Conservation (phyloP, 805 yeast genomes). For the Spencermartinsiella europaea region DNA sequence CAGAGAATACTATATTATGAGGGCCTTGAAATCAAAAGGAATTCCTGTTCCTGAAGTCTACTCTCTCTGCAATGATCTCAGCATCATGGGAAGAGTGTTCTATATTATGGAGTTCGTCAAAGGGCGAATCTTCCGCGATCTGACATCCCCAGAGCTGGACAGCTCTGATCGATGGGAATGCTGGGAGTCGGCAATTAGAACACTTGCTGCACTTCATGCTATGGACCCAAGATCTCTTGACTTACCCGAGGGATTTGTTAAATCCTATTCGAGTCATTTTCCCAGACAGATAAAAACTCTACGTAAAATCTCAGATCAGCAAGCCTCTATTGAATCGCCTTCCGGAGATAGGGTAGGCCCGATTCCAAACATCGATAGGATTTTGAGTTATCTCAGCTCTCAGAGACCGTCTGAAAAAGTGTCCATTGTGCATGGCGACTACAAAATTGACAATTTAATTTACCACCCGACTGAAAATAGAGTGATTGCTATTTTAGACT, state of each 20-base stretch:
- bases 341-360: conserved; percentile 36
- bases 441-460: conserved; percentile 59
- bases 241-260: conserved; percentile 40
- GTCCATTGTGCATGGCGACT: conserved; percentile 58
- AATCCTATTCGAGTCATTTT: conserved; percentile 42
- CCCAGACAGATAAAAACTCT: conserved; percentile 48
- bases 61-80: conserved; percentile 52
- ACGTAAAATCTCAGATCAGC: conserved; percentile 37
- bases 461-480: conserved; percentile 47
- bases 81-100: conserved; percentile 49
- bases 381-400: conserved; percentile 38
- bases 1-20: conserved; percentile 50
- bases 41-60: conserved; percentile 55
- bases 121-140: conserved; percentile 53
- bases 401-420: conserved; percentile 44
- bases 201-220: conserved; percentile 46
- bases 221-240: conserved; percentile 41
- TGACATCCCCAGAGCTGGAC: conserved; percentile 39
- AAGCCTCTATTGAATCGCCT: conserved; percentile 29
- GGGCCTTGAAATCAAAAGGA: conserved; percentile 31
- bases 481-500: conserved; percentile 54
- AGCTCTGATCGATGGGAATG: conserved; percentile 27
- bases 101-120: conserved; percentile 56
- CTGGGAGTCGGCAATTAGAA: conserved; percentile 47
- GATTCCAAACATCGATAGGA: conserved; percentile 43